Base-by-base conservation (phyloP, 345 rosid species). In the Populus nigra region DNA sequence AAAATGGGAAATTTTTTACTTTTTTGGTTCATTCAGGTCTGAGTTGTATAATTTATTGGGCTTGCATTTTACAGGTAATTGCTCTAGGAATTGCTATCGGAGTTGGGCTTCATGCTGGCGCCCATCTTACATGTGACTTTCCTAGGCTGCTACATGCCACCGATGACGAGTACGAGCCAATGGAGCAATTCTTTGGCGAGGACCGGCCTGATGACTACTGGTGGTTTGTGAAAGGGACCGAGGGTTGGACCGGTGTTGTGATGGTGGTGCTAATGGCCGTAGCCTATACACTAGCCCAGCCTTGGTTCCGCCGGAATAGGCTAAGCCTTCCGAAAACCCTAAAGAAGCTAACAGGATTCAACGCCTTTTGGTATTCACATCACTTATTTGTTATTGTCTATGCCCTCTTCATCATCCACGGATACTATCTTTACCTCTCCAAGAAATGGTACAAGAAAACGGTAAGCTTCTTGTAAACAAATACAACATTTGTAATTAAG, bases 311-410 rank as follows among this genome's bases (percentile, higher is more conserved):
- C n/a, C 86, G 91, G 27, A 89, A 88, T 78, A 75, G 89, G 71
- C 73, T 93, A 33, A 84, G 84, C 76, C 84, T 91, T 75, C 97
- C 95, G 12, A 89, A 84, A 74, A 5, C 83, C 62, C 33, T 90
- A 16, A 88, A 88, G 76, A 88, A 86, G 55, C 88, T 93, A 65
- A 90, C 93, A 0, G 98, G 98, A 29, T 91, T 93, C 86, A 90
- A 93, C 12, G 93, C 94, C 69, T 90, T 93, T 57, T 91, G 98
- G 98, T 93, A 93, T 82, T 90, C 98, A 1, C 98, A 89, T 79
- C 97, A 91, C 81, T 87, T 91, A 35, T 93, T 93, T 74, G 88
- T 86, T 67, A 83, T 91, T 73, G 93, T 93, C 79, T 91, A 91
- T 55, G 88, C 75, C 45, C 88, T 93, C 78, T 85, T 93, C 67